A percentile compares a stretch with the other conserved stretches of the same genome.
Evolutionary conservation across 345 rosid species (phyloP).

Genomic region (Excoecaria agallocha): DNA sequence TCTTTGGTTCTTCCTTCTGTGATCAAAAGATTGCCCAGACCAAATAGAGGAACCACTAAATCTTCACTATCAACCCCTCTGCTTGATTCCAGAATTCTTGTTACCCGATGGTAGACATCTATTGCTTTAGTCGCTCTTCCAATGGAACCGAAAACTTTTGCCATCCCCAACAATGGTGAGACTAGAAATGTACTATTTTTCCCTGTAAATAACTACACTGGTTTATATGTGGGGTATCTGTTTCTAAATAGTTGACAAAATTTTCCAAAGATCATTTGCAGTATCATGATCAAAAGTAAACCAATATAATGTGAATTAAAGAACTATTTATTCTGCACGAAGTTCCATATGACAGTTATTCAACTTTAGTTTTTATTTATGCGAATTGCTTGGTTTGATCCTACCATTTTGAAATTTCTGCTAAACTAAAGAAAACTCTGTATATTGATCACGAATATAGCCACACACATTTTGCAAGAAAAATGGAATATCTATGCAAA

Average conservation of each 20-base stretch:
- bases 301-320: neutral
- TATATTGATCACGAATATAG: neutral
- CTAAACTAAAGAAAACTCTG: neutral
- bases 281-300: neutral
- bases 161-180: constrained; percentile 72
- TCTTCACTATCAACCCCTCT: constrained; percentile 74
- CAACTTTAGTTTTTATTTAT: neutral
- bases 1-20: constrained; percentile 65
- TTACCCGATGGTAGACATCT: constrained; percentile 47
- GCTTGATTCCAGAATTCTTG: constrained; percentile 56
- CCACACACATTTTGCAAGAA: neutral
- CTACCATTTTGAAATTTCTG: neutral
- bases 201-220: constrained; percentile 37
- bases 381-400: neutral
- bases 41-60: constrained; percentile 59
- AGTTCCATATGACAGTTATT: neutral
- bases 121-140: constrained; percentile 60
- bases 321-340: neutral
- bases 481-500: neutral
- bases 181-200: constrained; percentile 50
- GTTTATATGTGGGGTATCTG: neutral
- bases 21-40: constrained; percentile 72
- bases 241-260: constrained; percentile 2
- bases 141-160: constrained; percentile 61
- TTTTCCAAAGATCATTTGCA: neutral